A percentile compares a stretch with the other conserved stretches of the same genome.
Evolutionary conservation across 2,329 filamentous ascomycete genomes (phyloP).

Genomic region (Colletotrichum spaethianum): DNA sequence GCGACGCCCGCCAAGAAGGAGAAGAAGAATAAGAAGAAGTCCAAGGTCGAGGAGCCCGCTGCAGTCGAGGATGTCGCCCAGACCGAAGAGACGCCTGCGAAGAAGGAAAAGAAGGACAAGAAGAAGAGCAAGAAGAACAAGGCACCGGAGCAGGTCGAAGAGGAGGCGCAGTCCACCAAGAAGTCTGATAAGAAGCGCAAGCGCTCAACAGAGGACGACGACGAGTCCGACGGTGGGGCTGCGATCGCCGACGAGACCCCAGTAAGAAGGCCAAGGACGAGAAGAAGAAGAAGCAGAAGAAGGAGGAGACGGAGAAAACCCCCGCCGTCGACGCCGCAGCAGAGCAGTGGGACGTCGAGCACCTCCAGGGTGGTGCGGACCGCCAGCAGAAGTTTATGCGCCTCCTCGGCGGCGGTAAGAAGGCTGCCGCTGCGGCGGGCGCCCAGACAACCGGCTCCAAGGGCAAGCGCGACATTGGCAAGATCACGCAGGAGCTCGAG

Average conservation of each 20-base stretch:
- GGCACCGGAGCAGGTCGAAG: conserved; percentile 23
- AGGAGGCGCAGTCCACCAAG: conserved; percentile 43
- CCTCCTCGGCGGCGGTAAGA: conserved; percentile 68
- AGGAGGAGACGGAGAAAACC: conserved; percentile 43
- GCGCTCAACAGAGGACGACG: conserved; percentile 40
- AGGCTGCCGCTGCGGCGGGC: conserved; percentile 47
- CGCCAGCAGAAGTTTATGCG: conserved; percentile 71
- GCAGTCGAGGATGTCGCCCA: conserved; percentile 35
- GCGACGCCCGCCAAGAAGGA: conserved; percentile 40
- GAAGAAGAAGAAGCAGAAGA: conserved; percentile 45
- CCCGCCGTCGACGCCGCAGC: conserved; percentile 43
- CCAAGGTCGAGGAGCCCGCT: conserved; percentile 47
- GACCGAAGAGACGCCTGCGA: conserved; percentile 40
- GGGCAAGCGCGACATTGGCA: conserved; percentile 49
- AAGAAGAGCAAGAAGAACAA: conserved; percentile 43
- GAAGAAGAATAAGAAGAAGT: conserved; percentile 51
- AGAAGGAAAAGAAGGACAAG: conserved; percentile 43
- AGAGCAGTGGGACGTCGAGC: conserved; percentile 68
- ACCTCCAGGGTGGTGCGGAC: conserved; percentile 64
- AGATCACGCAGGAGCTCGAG: conserved; percentile 68
- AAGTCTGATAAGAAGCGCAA: conserved; percentile 48
- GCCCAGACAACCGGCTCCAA: conserved; percentile 38
- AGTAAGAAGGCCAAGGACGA: conserved; percentile 47
- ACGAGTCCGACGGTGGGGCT: conserved; percentile 40
- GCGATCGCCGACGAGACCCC: conserved; percentile 43